Base-by-base conservation (phyloP, 2,329 filamentous ascomycete genomes). In the Penicillium freii region DNA sequence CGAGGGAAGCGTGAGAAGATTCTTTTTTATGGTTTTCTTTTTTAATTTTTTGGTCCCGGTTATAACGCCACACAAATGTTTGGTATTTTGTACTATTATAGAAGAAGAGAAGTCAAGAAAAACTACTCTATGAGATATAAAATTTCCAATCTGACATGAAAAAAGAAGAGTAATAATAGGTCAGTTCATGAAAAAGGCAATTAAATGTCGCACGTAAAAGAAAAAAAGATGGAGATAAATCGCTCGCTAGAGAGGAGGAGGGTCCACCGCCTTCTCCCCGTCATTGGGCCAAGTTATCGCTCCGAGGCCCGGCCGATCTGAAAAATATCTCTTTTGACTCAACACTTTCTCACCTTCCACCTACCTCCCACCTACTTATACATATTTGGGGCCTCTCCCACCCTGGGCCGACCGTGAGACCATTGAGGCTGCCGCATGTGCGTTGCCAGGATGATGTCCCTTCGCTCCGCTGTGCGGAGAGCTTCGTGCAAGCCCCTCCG, bases 391-490 rank as follows among this genome's bases (percentile, higher is more conserved):
- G 60, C 54, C 43, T 46, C 61, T 59, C 64, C 54, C 51, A 53
- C 51, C 58, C 51, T 55, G 47, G 58, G 31, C 58, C 51, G 56
- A 44, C 51, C 53, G 59, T 60, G 51, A 54, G 45, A 43, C 59
- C 62, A 65, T 69, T 65, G 63, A 69, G 73, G 73, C 71, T 75
- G 72, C 73, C 73, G 72, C 72, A 75, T 75, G 73, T 67, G 73
- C 67, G 70, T 69, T 68, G 67, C 63, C 69, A 76, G 67, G 62
- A 77, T 77, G 74, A 64, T 77, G 65, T 75, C 74, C 66, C 70
- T 75, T 72, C 74, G 73, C 69, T 72, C 73, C 65, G 73, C 75
- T 66, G 73, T 75, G 74, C 74, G 75, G 73, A 77, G 75, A 75
- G 74, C 75, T 72, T 73, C 72, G 60, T 66, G 71, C 64, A 74